Conservation (phyloP, 441 rosid species). For the Euphorbia corollata region DNA sequence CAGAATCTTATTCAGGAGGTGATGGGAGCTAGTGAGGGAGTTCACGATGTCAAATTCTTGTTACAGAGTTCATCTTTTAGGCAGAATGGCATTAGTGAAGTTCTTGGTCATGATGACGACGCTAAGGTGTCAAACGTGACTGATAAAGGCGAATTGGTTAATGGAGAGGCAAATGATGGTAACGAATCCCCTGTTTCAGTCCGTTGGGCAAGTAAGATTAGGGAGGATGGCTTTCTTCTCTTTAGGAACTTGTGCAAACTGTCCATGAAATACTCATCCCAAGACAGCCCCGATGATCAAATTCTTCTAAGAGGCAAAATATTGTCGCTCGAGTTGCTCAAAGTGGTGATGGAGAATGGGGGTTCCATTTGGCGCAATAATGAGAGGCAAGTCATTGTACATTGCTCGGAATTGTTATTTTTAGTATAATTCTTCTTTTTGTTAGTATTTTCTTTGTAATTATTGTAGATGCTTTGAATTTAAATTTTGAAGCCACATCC, state of each 20-base stretch:
- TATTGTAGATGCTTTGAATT: not conserved
- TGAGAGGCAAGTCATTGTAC: slow-evolving; percentile 56
- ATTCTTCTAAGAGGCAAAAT: not conserved
- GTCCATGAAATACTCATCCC: too few species aligned
- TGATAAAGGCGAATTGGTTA: slow-evolving; percentile 10
- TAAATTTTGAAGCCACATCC: not conserved
- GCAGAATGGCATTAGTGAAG: too few species aligned
- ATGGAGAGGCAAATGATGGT: slow-evolving; percentile 11
- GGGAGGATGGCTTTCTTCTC: too few species aligned
- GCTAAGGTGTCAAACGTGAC: not conserved
- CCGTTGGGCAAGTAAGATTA: not conserved
- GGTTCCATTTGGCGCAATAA: slow-evolving; percentile 76
- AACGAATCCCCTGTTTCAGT: slow-evolving; percentile 22
- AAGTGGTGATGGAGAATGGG: slow-evolving; percentile 67
- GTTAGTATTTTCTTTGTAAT: not conserved
- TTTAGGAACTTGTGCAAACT: too few species aligned
- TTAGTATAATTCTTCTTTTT: not conserved
- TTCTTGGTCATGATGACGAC: too few species aligned
- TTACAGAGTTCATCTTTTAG: too few species aligned
- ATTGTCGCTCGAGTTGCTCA: slow-evolving; percentile 79
- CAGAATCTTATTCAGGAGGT: too few species aligned
- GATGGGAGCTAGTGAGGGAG: too few species aligned
- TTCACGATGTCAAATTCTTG: too few species aligned
- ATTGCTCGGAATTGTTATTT: not conserved
- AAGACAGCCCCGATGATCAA: too few species aligned